phyloP scores from a whole-genome alignment of 306 rosid species.

The Prunus mume region DNA sequence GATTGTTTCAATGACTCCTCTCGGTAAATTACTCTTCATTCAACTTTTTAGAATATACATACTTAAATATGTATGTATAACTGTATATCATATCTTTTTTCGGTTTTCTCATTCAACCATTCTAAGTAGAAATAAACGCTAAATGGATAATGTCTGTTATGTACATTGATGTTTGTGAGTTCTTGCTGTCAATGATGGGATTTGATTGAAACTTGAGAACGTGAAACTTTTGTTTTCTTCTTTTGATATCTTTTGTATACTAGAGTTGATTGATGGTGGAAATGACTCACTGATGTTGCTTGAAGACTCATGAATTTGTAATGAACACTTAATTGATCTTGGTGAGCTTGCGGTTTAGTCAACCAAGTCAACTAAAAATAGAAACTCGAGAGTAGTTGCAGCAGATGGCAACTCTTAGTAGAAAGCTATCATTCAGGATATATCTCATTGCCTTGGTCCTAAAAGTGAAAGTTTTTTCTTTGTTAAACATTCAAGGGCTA shows the following conservation, averaged over 20 bases:
- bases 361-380: background rate
- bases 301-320: background rate
- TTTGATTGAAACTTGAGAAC: background rate
- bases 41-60: background rate
- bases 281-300: background rate
- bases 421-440: background rate
- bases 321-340: background rate
- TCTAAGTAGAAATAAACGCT: background rate
- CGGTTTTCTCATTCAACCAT: background rate
- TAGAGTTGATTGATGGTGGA: background rate
- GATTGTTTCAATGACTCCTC: slow-evolving; percentile 74
- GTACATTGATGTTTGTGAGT: background rate
- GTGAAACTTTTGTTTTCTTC: background rate
- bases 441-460: background rate
- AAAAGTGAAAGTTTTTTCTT: background rate
- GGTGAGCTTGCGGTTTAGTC: background rate
- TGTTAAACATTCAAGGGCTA: background rate
- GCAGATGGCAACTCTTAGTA: background rate
- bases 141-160: background rate
- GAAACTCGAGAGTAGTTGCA: background rate
- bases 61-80: background rate
- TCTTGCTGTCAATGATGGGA: background rate
- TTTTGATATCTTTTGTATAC: background rate
- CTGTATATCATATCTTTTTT: background rate
- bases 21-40: slow-evolving; percentile 42